phyloP scores from a whole-genome alignment of 2,329 filamentous ascomycete genomes.

The Fusarium sp. region DNA sequence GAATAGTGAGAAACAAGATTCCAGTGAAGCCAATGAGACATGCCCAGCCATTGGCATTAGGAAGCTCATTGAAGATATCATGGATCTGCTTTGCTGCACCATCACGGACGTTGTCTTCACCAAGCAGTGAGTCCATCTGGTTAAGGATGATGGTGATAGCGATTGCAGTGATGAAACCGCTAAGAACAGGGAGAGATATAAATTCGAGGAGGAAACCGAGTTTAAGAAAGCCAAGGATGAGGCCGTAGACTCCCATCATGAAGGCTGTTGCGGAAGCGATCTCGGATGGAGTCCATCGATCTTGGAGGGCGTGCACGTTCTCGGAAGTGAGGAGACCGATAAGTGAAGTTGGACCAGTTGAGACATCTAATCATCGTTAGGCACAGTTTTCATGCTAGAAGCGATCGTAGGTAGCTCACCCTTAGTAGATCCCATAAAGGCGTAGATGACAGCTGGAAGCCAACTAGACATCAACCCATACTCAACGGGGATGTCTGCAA shows the following conservation, averaged over 20 bases:
- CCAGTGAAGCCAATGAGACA: slow-evolving; percentile 68
- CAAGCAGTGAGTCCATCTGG: slow-evolving; percentile 71
- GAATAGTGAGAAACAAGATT: slow-evolving; percentile 64
- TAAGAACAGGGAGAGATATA: slow-evolving; percentile 71
- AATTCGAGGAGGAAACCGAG: slow-evolving; percentile 74
- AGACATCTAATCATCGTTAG: slow-evolving; percentile 59
- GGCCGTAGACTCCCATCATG: slow-evolving; percentile 70
- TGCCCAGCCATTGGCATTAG: slow-evolving; percentile 66
- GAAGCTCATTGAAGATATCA: slow-evolving; percentile 66
- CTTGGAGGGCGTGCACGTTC: slow-evolving; percentile 63
- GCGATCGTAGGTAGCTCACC: slow-evolving; percentile 48
- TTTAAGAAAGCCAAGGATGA: slow-evolving; percentile 69
- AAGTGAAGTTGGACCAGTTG: slow-evolving; percentile 71
- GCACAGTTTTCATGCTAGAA: not conserved
- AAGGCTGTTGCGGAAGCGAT: slow-evolving; percentile 71
- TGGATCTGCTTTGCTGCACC: slow-evolving; percentile 68
- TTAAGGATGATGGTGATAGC: slow-evolving; percentile 73
- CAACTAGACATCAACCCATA: slow-evolving; percentile 70
- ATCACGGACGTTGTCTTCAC: slow-evolving; percentile 60
- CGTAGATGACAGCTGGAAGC: slow-evolving; percentile 66
- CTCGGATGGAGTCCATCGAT: slow-evolving; percentile 63
- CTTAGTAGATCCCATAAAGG: slow-evolving; percentile 71
- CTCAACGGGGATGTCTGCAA: slow-evolving; percentile 69
- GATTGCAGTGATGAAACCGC: slow-evolving; percentile 73
- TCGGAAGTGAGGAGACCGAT: slow-evolving; percentile 72